Conservation (phyloP, 2,329 filamentous ascomycete species). For the Pseudogymnoascus sp. region DNA sequence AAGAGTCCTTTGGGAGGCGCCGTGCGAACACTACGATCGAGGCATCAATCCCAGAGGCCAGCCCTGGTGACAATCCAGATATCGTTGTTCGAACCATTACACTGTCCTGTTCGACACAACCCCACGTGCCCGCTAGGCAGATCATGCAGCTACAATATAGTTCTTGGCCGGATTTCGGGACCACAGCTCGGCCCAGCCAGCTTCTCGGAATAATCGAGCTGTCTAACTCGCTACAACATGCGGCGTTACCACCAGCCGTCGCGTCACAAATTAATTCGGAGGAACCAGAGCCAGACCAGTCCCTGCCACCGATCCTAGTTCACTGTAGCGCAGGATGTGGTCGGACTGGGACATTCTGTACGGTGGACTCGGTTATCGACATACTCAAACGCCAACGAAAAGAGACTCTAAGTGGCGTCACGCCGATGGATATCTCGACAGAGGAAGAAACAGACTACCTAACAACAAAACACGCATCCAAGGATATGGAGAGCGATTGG, state of each 20-base stretch:
- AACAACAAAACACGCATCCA: constrained; percentile 11
- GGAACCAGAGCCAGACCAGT: constrained; percentile 47
- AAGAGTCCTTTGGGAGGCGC: constrained; percentile 34
- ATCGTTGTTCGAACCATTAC: constrained; percentile 84
- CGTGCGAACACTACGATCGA: constrained; percentile 47
- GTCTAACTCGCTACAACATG: constrained; percentile 64
- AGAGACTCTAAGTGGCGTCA: constrained; percentile 25
- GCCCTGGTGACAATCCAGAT: constrained; percentile 52
- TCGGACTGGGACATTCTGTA: constrained; percentile 92
- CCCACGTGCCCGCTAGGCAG: constrained; percentile 80
- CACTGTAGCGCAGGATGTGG: constrained; percentile 96
- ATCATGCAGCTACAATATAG: constrained; percentile 92
- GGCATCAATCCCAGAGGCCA: constrained; percentile 28
- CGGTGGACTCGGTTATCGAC: constrained; percentile 89
- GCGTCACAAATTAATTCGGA: constrained; percentile 40
- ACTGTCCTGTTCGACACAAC: constrained; percentile 64
- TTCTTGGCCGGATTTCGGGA: constrained; percentile 95
- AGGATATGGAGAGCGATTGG: constrained; percentile 48
- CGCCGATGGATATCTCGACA: constrained; percentile 37
- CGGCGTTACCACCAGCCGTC: constrained; percentile 22
- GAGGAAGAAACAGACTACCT: constrained; percentile 19
- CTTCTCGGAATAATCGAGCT: constrained; percentile 84
- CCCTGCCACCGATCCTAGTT: constrained; percentile 67
- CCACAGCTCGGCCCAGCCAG: constrained; percentile 79
- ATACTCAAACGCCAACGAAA: constrained; percentile 82